Percentiles rank a stretch among this genome's conserved stretches.
Conservation (phyloP, 1,139 yeast species). For the Blastobotrys elegans region DNA sequence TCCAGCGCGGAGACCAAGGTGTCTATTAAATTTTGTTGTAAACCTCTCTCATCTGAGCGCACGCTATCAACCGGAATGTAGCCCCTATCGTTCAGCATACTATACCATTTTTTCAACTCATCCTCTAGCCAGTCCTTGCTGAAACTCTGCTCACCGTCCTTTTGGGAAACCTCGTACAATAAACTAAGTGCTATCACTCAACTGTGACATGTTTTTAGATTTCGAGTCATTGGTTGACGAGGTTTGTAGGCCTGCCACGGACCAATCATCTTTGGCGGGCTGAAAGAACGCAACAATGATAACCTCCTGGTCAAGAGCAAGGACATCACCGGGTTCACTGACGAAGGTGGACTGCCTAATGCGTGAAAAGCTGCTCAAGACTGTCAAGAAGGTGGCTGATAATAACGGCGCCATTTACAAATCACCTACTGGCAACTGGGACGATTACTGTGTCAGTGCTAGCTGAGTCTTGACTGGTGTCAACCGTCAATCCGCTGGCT, state of each 20-base stretch:
- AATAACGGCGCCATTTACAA: constrained; percentile 43
- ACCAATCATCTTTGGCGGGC: constrained; percentile 48
- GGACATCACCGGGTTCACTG: constrained; percentile 57
- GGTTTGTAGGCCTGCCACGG: constrained; percentile 77
- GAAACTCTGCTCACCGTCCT: too few species aligned
- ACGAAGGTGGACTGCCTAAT: constrained; percentile 44
- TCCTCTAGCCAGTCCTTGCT: too few species aligned
- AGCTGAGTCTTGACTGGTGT: constrained; percentile 57
- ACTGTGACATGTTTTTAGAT: too few species aligned
- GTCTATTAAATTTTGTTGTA: too few species aligned
- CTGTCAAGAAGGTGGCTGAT: constrained; percentile 36
- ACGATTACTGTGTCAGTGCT: constrained; percentile 45
- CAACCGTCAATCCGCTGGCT: constrained; percentile 54
- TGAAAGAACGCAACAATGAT: constrained; percentile 42
- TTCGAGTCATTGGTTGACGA: too few species aligned
- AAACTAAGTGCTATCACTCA: too few species aligned
- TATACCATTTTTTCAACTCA: too few species aligned
- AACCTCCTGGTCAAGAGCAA: constrained; percentile 47
- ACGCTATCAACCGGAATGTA: too few species aligned
- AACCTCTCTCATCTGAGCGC: too few species aligned
- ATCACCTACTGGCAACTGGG: constrained; percentile 51
- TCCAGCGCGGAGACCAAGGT: too few species aligned
- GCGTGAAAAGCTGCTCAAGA: constrained; percentile 33
- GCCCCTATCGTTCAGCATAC: too few species aligned
- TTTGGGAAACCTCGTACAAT: too few species aligned